Evolutionary conservation across 345 rosid genomes (phyloP), one percentile per base, ranked within the genome.

Genomic region (Melastoma malabathricum): DNA sequence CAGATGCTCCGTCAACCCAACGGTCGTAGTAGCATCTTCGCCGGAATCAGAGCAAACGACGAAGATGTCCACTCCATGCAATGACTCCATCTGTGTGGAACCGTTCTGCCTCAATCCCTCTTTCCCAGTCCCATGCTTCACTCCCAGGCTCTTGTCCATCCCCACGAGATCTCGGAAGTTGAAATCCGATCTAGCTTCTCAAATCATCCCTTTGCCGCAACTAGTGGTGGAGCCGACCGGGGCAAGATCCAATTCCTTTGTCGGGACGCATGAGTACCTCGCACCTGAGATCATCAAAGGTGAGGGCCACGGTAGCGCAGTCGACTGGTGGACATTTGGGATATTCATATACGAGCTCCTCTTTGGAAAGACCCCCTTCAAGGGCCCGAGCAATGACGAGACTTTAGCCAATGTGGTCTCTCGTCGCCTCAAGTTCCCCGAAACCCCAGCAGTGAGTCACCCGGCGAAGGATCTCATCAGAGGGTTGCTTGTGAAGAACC

Each of bases 291-390:
- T 84, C 57, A 71, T 84, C 77, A 81, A 81, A 64, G 80, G 83
- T 9, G 85, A 84, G 49, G 89, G 86, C 46, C 94, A 84, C 58
- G 93, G 93, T 51, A 80, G 74, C 58, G 76, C 93, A 15, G 93
- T 83, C 44, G 93, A 83, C 58, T 83, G 93, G 93, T 83, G 93
- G 87, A 83, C 81, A 3, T 80, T 73, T n/a, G 93, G 93, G 14
- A 78, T 83, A 58, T 80, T 83, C 61, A 60, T 83, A 54, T 83
- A 68, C 31, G 93, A 83, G 70, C 74, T 83, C 45, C 55, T 83
- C 34, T 83, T 77, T 19, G 84, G 93, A 15, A 77, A 56, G 68
- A 83, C 87, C 0, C 93, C 87, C 1, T 80, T 83, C 75, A 83
- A 83, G 67, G 93, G 93, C 27, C 65, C 66, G 0, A 76, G 70